Evolutionary conservation across 345 rosid species (phyloP).

Genomic region (Pistacia integerrima): DNA sequence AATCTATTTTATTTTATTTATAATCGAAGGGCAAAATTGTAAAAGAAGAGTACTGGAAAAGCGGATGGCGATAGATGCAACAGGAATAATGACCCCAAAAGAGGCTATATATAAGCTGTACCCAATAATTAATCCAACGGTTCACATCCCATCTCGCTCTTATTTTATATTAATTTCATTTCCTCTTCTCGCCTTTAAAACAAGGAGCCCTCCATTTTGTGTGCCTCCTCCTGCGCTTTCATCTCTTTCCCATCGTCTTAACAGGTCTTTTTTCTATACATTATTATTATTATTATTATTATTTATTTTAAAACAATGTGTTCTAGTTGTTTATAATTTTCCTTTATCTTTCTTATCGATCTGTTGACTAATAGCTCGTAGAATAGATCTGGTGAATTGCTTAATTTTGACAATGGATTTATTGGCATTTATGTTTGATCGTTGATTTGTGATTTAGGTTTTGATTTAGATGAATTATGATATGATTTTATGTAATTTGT

Average conservation of each 20-base stretch:
- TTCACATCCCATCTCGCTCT: conserved; percentile 6
- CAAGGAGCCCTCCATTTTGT: background rate
- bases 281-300: background rate
- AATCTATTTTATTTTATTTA: too few species aligned
- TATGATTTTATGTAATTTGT: background rate
- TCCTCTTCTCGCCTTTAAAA: background rate
- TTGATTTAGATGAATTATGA: background rate
- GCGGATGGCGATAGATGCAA: background rate
- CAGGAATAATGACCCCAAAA: conserved; percentile 14
- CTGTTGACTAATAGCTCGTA: background rate
- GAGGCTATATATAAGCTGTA: background rate
- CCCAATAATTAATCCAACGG: conserved; percentile 28
- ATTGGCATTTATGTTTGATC: background rate
- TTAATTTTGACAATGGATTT: background rate
- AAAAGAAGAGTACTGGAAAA: conserved; percentile 13
- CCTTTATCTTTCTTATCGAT: background rate
- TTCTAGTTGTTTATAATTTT: background rate
- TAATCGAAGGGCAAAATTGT: background rate
- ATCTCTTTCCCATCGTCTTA: conserved; percentile 1
- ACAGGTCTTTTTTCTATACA: background rate
- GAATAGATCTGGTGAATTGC: background rate
- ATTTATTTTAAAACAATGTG: background rate
- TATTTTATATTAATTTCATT: conserved; percentile 3
- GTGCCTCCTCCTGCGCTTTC: conserved; percentile 9
- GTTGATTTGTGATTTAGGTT: background rate